These are phyloP conservation scores for Pleurotus citrinopileatus DNA, from an alignment of 768 basidiomycete genomes.

Conservation along the genomic window DNA sequence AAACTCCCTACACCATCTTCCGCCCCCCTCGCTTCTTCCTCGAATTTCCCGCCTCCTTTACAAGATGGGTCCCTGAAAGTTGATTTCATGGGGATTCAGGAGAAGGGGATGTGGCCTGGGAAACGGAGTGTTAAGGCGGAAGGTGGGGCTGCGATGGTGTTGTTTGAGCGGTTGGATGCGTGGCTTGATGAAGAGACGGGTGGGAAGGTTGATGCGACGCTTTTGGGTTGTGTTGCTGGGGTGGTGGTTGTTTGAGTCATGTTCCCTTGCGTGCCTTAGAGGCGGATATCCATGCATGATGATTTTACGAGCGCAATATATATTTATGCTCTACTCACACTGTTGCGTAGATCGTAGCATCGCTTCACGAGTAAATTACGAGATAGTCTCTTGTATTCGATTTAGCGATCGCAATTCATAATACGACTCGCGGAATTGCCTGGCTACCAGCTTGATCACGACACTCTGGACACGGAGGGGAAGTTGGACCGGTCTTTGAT, in stretches of 20 bases:
- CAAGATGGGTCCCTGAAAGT: slow-evolving; percentile 42
- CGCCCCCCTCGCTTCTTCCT: slow-evolving; percentile 1
- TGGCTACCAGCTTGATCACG: too few species aligned
- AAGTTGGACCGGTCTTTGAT: too few species aligned
- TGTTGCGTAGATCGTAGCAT: too few species aligned
- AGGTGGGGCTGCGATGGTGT: slow-evolving; percentile 58
- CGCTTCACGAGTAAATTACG: too few species aligned
- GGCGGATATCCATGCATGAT: too few species aligned
- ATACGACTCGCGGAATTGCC: too few species aligned
- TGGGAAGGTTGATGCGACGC: slow-evolving; percentile 59
- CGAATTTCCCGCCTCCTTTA: background rate
- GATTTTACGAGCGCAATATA: too few species aligned
- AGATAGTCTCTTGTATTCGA: too few species aligned
- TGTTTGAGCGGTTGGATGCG: slow-evolving; percentile 72
- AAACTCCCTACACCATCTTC: slow-evolving; percentile 37
- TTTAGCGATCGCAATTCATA: too few species aligned
- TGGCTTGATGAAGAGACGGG: slow-evolving; percentile 67
- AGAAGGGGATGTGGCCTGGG: slow-evolving; percentile 83
- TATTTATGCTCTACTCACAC: too few species aligned
- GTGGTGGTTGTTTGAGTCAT: slow-evolving; percentile 39
- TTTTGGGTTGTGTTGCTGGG: slow-evolving; percentile 73
- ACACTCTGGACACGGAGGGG: too few species aligned
- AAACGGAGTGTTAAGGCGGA: slow-evolving; percentile 50
- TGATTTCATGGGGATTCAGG: slow-evolving; percentile 81
- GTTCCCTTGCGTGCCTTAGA: too few species aligned